Percentiles rank a stretch among this genome's conserved stretches.
Conservation (phyloP, 768 basidiomycete species). For the Pluteus cervinus region DNA sequence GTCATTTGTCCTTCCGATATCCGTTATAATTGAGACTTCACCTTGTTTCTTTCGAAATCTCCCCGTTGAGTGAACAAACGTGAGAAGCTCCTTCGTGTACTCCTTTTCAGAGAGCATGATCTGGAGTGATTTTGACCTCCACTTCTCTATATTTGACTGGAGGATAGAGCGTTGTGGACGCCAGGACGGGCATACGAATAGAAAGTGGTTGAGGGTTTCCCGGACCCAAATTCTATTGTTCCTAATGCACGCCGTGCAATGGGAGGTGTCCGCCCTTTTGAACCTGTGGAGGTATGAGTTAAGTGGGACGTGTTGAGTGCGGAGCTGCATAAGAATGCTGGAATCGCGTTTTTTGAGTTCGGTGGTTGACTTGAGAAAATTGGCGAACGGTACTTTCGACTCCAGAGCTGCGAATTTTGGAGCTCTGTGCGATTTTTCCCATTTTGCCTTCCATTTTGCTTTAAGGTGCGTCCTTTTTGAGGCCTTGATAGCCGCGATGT, state of each 20-base stretch:
- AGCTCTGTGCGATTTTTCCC: constrained; percentile 2
- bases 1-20: too few species aligned
- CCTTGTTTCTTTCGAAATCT: too few species aligned
- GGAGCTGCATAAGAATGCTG: constrained; percentile 22
- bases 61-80: too few species aligned
- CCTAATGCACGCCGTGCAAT: constrained; percentile 19
- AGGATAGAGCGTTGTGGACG: constrained; percentile 2
- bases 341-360: constrained; percentile 9
- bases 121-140: too few species aligned
- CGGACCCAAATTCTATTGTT: too few species aligned
- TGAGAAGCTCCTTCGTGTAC: too few species aligned
- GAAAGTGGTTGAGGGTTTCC: constrained; percentile 24
- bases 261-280: constrained; percentile 13
- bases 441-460: too few species aligned
- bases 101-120: too few species aligned
- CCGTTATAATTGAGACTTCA: too few species aligned
- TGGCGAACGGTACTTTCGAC: constrained; percentile 7
- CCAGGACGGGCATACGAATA: constrained; percentile 21
- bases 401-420: constrained; percentile 9
- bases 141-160: too few species aligned
- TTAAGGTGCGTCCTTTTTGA: too few species aligned
- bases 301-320: constrained; percentile 23
- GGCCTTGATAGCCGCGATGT: too few species aligned
- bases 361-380: constrained; percentile 8
- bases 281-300: constrained; percentile 23